A percentile compares a stretch with the other conserved stretches of the same genome.
phyloP scores from a whole-genome alignment of 1,284 basidiomycete species.

The Leccinum cinnamomeum region DNA sequence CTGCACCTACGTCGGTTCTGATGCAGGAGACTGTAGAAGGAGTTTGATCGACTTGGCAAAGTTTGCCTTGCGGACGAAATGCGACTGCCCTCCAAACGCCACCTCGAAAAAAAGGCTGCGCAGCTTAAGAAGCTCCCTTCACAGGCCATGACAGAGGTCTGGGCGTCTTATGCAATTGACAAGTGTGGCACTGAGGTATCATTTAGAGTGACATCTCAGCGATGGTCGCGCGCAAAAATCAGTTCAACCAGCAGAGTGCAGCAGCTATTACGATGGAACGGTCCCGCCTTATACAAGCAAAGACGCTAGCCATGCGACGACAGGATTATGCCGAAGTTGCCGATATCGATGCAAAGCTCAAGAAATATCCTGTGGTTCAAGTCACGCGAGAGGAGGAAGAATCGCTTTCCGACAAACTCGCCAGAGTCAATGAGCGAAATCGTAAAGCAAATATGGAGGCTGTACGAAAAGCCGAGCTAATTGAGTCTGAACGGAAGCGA shows the following conservation, averaged over 20 bases:
- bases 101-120: slow-evolving; percentile 62
- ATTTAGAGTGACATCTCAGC: slow-evolving; percentile 63
- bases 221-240: slow-evolving; percentile 69
- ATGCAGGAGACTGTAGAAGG: slow-evolving; percentile 50
- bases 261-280: slow-evolving; percentile 55
- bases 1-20: slow-evolving; percentile 1
- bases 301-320: slow-evolving; percentile 68
- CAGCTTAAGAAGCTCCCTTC: slow-evolving; percentile 59
- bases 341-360: slow-evolving; percentile 61
- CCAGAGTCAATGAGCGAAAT: slow-evolving; percentile 87
- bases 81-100: slow-evolving; percentile 63
- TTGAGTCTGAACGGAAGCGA: slow-evolving; percentile 63
- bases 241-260: slow-evolving; percentile 47
- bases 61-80: slow-evolving; percentile 55
- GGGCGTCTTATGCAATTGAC: slow-evolving; percentile 3
- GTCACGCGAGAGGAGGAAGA: slow-evolving; percentile 39
- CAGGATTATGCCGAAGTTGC: slow-evolving; percentile 63
- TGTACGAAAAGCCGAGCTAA: slow-evolving; percentile 73
- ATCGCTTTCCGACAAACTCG: slow-evolving; percentile 55
- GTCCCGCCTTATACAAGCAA: slow-evolving; percentile 62
- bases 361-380: slow-evolving; percentile 42
- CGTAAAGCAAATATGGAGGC: slow-evolving; percentile 77
- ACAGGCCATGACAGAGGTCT: slow-evolving; percentile 76
- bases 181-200: slow-evolving; percentile 8
- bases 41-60: slow-evolving; percentile 64